These are phyloP conservation scores for Aureobasidium vineae DNA, from an alignment of 2,329 filamentous ascomycete genomes.

Conservation along the genomic window DNA sequence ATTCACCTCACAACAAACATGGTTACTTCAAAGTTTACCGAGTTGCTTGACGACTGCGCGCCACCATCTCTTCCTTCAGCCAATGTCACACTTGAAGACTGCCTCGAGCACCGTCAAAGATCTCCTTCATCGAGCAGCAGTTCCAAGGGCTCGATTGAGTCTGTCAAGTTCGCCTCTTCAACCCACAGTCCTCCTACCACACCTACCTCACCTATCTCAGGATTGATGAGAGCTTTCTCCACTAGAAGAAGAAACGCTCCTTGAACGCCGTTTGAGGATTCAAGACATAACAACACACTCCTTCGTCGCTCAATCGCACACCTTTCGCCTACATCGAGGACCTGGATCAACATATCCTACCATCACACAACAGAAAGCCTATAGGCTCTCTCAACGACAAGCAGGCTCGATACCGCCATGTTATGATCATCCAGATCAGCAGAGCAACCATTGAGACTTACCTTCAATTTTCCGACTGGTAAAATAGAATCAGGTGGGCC, in stretches of 20 bases:
- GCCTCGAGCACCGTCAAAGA: constrained; percentile 36
- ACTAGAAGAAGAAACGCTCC: constrained; percentile 16
- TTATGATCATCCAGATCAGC: constrained; percentile 11
- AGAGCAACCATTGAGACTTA: neutral
- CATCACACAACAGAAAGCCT: neutral
- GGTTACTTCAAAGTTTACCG: constrained; percentile 40
- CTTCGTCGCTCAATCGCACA: neutral
- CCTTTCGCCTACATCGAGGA: neutral
- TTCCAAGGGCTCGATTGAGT: constrained; percentile 2
- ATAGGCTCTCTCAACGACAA: neutral
- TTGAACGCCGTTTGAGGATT: constrained; percentile 15
- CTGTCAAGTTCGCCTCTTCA: constrained; percentile 10
- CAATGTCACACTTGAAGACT: constrained; percentile 40
- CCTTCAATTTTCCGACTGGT: neutral
- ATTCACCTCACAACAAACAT: constrained; percentile 28
- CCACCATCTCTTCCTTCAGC: constrained; percentile 35
- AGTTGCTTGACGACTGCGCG: constrained; percentile 37
- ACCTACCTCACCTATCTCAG: constrained; percentile 20
- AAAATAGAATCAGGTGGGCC: neutral
- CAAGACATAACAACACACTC: constrained; percentile 12
- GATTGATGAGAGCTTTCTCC: constrained; percentile 19
- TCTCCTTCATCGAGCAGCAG: constrained; percentile 33
- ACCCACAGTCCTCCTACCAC: constrained; percentile 11
- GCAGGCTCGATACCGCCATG: neutral
- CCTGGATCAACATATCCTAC: neutral